These are phyloP conservation scores for Alternaria rosae DNA, from an alignment of 2,329 filamentous ascomycete genomes.

Conservation along the genomic window DNA sequence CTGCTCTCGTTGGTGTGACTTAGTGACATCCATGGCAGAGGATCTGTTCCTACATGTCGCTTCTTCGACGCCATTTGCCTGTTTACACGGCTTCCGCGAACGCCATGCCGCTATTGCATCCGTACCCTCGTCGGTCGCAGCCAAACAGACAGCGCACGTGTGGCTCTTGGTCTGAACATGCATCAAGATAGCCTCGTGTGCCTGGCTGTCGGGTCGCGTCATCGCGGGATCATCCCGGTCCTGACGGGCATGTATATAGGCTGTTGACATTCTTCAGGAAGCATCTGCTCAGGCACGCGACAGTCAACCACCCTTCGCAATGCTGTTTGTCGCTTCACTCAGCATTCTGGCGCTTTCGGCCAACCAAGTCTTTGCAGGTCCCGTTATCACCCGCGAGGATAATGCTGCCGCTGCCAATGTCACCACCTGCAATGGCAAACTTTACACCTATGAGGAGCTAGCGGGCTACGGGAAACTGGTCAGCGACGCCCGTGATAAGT, in stretches of 20 bases:
- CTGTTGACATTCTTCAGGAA: not conserved
- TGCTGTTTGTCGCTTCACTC: slow-evolving; percentile 27
- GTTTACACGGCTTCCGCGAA: not conserved
- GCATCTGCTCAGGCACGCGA: slow-evolving; percentile 24
- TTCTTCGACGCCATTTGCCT: slow-evolving; percentile 10
- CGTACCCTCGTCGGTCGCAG: slow-evolving; percentile 3
- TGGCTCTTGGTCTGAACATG: not conserved
- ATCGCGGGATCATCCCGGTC: slow-evolving; percentile 5
- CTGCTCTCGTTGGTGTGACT: not conserved
- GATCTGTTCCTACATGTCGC: slow-evolving; percentile 16
- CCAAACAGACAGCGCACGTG: slow-evolving; percentile 23
- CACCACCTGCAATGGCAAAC: slow-evolving; percentile 65
- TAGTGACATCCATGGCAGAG: slow-evolving; percentile 11
- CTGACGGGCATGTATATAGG: slow-evolving; percentile 4
- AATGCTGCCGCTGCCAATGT: slow-evolving; percentile 25
- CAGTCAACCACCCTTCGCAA: slow-evolving; percentile 14
- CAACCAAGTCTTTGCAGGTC: slow-evolving; percentile 23
- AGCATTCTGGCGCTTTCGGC: slow-evolving; percentile 29
- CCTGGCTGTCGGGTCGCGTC: slow-evolving; percentile 15
- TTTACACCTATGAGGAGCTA: slow-evolving; percentile 71
- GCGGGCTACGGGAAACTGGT: slow-evolving; percentile 71
- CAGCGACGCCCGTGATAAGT: slow-evolving; percentile 68
- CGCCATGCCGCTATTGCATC: slow-evolving; percentile 9
- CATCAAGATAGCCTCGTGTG: slow-evolving; percentile 7
- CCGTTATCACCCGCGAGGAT: slow-evolving; percentile 11